Evolutionary conservation across 768 basidiomycete genomes (phyloP), one percentile per base, ranked within the genome.

Genomic region (Mycena polygramma): DNA sequence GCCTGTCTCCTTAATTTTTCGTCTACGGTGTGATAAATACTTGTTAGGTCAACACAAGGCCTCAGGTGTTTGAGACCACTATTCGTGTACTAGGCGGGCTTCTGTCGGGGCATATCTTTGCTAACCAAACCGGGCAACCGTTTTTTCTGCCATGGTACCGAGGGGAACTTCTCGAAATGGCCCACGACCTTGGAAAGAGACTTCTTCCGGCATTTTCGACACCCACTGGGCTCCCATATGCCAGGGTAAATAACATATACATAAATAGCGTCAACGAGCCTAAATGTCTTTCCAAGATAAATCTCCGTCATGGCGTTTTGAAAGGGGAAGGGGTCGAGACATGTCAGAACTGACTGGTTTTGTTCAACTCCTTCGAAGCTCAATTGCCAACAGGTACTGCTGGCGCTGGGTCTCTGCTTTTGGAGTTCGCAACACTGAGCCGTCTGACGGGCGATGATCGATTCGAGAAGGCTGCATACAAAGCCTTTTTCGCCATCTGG

Each of bases 31-130:
- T 35, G 63, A 22, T 46, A 37, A 20, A 7, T 36, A 15, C n/a
- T 15, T 36, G 11, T 24, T 46, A 73, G 69, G 69, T 70, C 54
- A 92, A 98, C 80, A 95, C 95, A 49, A 95, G 91, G 79, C 96
- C 98, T n/a, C 97, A 99, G 85, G 93, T 99, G 6, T 99, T 99
- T 76, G 97, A 99, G 83, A 94, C 94, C 13, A 98, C 95, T 1
- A 99, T 99, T 64, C 90, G 97, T 35, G 95, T 96, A 8, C 83
- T 99, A 11, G 98, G 98, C 4, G 95, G 96, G 6, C 87, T 99
- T 45, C 79, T 96, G 17, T 95, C 94, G 9, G 96, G 90, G 30
- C 96, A 96, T 75, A 89, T 92, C 60, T 93, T 91, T 77, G 94
- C 94, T n/a, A 90, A 85, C 69, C 84, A 89, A 58, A 81, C 85